A percentile compares a stretch with the other conserved stretches of the same genome.
phyloP scores from a whole-genome alignment of 805 yeast genomes.

The Suhomyces kilbournensis region DNA sequence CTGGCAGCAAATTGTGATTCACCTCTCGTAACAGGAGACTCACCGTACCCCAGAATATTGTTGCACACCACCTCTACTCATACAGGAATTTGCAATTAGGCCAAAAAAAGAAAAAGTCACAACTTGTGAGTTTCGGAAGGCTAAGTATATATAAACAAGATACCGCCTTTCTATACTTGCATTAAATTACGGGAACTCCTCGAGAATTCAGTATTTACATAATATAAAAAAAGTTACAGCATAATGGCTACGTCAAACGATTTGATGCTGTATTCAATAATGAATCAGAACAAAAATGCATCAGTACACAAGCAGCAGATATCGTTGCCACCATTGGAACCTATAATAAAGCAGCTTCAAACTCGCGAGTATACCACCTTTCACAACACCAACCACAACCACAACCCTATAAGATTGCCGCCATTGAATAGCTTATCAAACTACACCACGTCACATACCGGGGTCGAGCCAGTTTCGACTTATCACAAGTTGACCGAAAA shows the following conservation, averaged over 20 bases:
- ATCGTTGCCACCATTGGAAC: constrained; percentile 8
- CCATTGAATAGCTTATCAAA: constrained; percentile 5
- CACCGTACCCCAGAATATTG: constrained; percentile 3
- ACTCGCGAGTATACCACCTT: not conserved
- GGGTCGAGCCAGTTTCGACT: not conserved
- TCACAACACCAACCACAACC: not conserved
- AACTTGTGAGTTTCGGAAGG: not conserved
- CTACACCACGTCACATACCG: constrained; percentile 7
- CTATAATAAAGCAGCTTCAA: constrained; percentile 7
- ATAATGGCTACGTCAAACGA: constrained; percentile 29
- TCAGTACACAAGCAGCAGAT: not conserved
- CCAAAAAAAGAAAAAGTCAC: constrained; percentile 2
- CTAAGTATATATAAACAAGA: constrained; percentile 1
- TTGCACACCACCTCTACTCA: constrained; percentile 5
- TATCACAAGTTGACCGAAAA: constrained; percentile 16
- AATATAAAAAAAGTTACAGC: not conserved
- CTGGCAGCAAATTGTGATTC: not conserved
- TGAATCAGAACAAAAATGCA: constrained; percentile 17
- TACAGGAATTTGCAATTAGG: constrained; percentile 1
- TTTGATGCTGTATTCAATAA: constrained; percentile 38
- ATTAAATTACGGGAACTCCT: not conserved
- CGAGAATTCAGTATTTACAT: not conserved
- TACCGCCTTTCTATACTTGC: not conserved
- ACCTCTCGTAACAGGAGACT: constrained; percentile 1
- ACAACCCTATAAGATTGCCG: constrained; percentile 5